Percentiles rank a stretch among this genome's conserved stretches.
Conservation (phyloP, 2,329 filamentous ascomycete species). For the Setomelanomma holmii region DNA sequence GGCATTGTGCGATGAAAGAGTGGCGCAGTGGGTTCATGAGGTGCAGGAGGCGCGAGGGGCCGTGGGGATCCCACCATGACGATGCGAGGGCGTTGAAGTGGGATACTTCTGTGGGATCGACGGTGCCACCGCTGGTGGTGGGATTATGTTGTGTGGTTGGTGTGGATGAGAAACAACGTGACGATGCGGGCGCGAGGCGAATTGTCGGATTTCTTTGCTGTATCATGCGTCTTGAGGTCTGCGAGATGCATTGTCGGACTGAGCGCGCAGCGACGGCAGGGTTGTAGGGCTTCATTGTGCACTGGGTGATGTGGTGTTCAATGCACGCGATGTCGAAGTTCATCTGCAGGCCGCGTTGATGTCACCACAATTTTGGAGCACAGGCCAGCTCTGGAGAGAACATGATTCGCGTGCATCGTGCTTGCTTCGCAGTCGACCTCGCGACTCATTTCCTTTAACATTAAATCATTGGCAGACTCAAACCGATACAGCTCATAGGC, state of each 20-base stretch:
- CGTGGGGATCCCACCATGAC: conserved; percentile 96
- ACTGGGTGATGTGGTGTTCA: not conserved
- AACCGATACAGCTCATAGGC: too few relatives aligned
- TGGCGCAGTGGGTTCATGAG: conserved; percentile 98
- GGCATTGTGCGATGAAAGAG: conserved; percentile 83
- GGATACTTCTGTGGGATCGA: conserved; percentile 87
- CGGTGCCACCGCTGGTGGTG: conserved; percentile 33
- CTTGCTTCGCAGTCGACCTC: too few relatives aligned
- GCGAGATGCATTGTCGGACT: conserved; percentile 5
- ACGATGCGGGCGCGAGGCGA: conserved; percentile 5
- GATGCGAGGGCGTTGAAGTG: conserved; percentile 95
- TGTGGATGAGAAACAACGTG: conserved; percentile 25
- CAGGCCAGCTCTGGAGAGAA: not conserved
- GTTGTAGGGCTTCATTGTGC: conserved; percentile 19
- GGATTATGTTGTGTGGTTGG: conserved; percentile 21
- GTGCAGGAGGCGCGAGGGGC: conserved; percentile 88
- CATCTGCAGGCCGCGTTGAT: conserved; percentile 1
- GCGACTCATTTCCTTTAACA: too few relatives aligned
- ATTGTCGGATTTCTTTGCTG: not conserved
- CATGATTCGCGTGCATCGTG: too few relatives aligned
- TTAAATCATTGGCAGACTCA: too few relatives aligned
- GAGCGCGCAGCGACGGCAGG: not conserved
- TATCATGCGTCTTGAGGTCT: not conserved
- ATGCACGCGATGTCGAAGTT: too few relatives aligned
- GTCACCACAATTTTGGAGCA: not conserved